phyloP scores from a whole-genome alignment of 345 rosid genomes.

The Bruguiera sexangula region DNA sequence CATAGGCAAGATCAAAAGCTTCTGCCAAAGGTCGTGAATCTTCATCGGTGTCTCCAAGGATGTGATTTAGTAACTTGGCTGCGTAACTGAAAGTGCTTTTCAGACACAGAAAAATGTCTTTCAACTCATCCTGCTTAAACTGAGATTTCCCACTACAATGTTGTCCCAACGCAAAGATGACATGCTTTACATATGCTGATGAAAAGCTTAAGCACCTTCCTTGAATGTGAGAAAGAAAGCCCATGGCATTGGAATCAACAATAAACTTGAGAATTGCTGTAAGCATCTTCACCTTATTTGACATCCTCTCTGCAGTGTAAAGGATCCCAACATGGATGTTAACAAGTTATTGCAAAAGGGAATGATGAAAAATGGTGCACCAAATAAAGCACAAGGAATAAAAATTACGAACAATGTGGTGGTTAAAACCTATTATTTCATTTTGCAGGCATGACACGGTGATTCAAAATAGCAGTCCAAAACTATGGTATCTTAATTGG shows the following conservation, averaged over 20 bases:
- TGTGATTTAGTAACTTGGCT: slow-evolving; percentile 61
- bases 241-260: slow-evolving; percentile 57
- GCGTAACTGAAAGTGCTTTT: slow-evolving; percentile 77
- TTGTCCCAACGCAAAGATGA: slow-evolving; percentile 36
- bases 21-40: slow-evolving; percentile 45
- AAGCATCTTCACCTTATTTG: slow-evolving; percentile 53
- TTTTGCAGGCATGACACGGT: neutral
- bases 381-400: neutral
- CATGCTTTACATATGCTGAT: slow-evolving; percentile 45
- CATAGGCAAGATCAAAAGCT: slow-evolving; percentile 54
- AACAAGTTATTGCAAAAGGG: neutral
- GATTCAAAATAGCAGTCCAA: slow-evolving; percentile 3
- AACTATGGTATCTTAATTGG: neutral
- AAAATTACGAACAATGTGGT: neutral
- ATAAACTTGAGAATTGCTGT: slow-evolving; percentile 67
- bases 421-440: neutral
- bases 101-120: slow-evolving; percentile 47
- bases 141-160: slow-evolving; percentile 37
- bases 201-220: slow-evolving; percentile 53
- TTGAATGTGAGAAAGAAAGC: slow-evolving; percentile 38
- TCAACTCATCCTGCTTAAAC: slow-evolving; percentile 48
- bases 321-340: slow-evolving; percentile 36
- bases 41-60: slow-evolving; percentile 44
- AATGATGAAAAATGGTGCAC: neutral
- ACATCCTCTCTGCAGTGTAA: slow-evolving; percentile 28